Evolutionary conservation across 2,329 filamentous ascomycete species (phyloP).

Genomic region (Fusarium coffeatum): DNA sequence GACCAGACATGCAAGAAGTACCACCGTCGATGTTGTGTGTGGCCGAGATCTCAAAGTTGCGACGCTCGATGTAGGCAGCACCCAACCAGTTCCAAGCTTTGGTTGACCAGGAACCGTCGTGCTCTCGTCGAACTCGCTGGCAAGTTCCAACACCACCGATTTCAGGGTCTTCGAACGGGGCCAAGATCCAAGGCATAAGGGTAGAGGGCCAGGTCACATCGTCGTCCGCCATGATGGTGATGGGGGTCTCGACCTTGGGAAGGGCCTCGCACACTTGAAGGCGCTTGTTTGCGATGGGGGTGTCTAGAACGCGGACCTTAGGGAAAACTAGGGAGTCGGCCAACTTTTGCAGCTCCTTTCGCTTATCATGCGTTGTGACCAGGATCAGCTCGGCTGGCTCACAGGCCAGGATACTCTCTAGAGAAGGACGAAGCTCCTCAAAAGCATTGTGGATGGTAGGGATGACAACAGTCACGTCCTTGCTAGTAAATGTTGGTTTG

Average conservation of each 20-base stretch:
- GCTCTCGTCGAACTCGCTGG: slow-evolving; percentile 82
- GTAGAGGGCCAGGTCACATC: slow-evolving; percentile 93
- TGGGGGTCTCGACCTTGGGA: slow-evolving; percentile 81
- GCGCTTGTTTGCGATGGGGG: slow-evolving; percentile 92
- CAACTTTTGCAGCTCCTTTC: slow-evolving; percentile 74
- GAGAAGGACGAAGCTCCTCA: slow-evolving; percentile 82
- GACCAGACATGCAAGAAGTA: slow-evolving; percentile 95
- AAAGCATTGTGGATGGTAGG: slow-evolving; percentile 91
- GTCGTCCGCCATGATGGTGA: slow-evolving; percentile 95
- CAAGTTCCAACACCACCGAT: slow-evolving; percentile 94
- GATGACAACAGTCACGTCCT: slow-evolving; percentile 94
- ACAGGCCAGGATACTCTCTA: slow-evolving; percentile 80
- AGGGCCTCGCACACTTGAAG: slow-evolving; percentile 93
- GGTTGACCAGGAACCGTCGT: slow-evolving; percentile 67
- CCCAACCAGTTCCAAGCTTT: slow-evolving; percentile 89
- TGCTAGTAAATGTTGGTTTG: slow-evolving; percentile 80
- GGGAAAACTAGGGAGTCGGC: slow-evolving; percentile 68
- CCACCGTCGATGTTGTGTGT: slow-evolving; percentile 95
- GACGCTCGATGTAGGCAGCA: slow-evolving; percentile 89
- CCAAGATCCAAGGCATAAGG: slow-evolving; percentile 89
- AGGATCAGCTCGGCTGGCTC: slow-evolving; percentile 80
- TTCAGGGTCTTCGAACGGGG: slow-evolving; percentile 84
- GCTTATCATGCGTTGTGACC: slow-evolving; percentile 86
- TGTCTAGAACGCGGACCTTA: slow-evolving; percentile 78
- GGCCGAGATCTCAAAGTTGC: slow-evolving; percentile 96